A percentile compares a stretch with the other conserved stretches of the same genome.
These are phyloP conservation scores for Leucocoprinus sp. DNA, from an alignment of 768 basidiomycete genomes.

Conservation along the genomic window DNA sequence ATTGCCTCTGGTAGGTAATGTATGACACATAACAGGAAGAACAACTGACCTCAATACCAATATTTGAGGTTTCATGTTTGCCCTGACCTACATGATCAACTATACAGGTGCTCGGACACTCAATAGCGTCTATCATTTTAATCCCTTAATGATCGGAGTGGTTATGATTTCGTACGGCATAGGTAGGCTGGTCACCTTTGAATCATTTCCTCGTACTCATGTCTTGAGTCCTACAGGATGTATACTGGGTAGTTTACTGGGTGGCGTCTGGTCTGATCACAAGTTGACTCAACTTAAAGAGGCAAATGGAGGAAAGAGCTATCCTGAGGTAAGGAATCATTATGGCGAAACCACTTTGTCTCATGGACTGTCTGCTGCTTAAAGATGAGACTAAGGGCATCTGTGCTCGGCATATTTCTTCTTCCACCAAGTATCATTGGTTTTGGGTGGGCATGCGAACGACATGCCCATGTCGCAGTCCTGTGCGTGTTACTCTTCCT, in stretches of 20 bases:
- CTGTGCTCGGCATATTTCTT: slow-evolving; percentile 46
- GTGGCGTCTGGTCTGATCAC: slow-evolving; percentile 38
- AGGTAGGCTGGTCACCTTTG: slow-evolving; percentile 28
- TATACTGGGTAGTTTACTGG: slow-evolving; percentile 33
- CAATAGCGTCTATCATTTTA: slow-evolving; percentile 51
- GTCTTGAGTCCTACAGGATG: slow-evolving; percentile 20
- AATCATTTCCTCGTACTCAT: neutral
- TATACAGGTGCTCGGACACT: slow-evolving; percentile 75
- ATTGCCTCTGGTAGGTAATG: slow-evolving; percentile 49
- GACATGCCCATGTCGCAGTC: slow-evolving; percentile 55
- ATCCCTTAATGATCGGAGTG: slow-evolving; percentile 64
- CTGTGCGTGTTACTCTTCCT: slow-evolving; percentile 68
- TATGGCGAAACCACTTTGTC: neutral
- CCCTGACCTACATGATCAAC: slow-evolving; percentile 58
- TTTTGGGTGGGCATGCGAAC: slow-evolving; percentile 69
- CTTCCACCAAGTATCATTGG: slow-evolving; percentile 54
- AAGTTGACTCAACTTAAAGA: slow-evolving; percentile 29
- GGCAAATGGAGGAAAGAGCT: slow-evolving; percentile 31
- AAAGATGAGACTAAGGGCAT: slow-evolving; percentile 69
- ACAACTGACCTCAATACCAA: neutral
- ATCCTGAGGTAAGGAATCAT: slow-evolving; percentile 53
- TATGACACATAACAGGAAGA: neutral
- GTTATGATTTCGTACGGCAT: slow-evolving; percentile 69
- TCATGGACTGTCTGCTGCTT: neutral
- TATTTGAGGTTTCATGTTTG: slow-evolving; percentile 55